These are phyloP conservation scores for Pyrrhoderma lamaoense DNA, from an alignment of 1,284 basidiomycete species.

Conservation along the genomic window DNA sequence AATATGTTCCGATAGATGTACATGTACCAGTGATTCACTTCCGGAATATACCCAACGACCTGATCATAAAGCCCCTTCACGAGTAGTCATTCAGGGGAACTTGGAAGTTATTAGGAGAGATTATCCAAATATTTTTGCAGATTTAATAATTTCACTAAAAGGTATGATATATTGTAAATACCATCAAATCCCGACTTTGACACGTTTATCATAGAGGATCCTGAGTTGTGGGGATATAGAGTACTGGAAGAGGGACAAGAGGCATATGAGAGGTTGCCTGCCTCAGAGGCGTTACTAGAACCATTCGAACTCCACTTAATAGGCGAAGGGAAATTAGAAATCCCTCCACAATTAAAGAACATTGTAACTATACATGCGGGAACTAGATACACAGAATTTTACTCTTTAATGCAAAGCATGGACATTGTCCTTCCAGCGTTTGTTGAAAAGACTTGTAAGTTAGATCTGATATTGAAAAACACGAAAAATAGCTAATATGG, in stretches of 20 bases:
- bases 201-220: conserved; percentile 27
- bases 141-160: conserved; percentile 27
- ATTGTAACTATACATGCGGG: conserved; percentile 28
- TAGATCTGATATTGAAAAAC: too few species aligned
- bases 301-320: conserved; percentile 31
- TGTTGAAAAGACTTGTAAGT: conserved; percentile 12
- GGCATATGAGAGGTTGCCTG: conserved; percentile 12
- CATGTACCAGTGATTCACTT: conserved; percentile 32
- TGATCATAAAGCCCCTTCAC: conserved; percentile 27
- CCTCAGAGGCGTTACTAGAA: conserved; percentile 25
- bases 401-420: conserved; percentile 29
- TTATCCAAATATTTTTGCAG: conserved; percentile 29
- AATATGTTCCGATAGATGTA: conserved; percentile 31
- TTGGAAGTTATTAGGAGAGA: conserved; percentile 29
- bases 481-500: too few species aligned
- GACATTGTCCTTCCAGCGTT: conserved; percentile 35
- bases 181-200: background rate
- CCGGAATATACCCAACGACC: conserved; percentile 18
- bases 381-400: conserved; percentile 30
- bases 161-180: conserved; percentile 1
- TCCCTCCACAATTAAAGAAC: conserved; percentile 29
- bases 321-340: conserved; percentile 29
- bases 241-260: conserved; percentile 24
- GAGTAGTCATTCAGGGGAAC: conserved; percentile 33
- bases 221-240: conserved; percentile 31